Percentiles rank a stretch among this genome's conserved stretches.
These are phyloP conservation scores for Alternaria infectoria DNA, from an alignment of 2,329 filamentous ascomycete species.

Conservation along the genomic window DNA sequence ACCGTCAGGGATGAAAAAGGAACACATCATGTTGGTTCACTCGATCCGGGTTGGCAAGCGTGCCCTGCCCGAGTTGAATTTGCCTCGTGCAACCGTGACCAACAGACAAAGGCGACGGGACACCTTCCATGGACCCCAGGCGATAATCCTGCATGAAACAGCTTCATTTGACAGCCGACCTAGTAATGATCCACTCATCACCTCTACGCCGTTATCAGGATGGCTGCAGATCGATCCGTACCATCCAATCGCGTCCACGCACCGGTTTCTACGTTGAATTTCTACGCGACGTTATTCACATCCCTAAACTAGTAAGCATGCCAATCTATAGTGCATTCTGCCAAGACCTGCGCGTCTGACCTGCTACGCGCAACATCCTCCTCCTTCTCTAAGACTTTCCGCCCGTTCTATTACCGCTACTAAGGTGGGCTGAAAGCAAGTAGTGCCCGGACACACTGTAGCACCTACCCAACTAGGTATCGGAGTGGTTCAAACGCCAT, in stretches of 20 bases:
- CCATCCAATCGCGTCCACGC: constrained; percentile 21
- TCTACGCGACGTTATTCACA: constrained; percentile 27
- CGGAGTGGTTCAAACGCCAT: constrained; percentile 32
- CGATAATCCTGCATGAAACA: constrained; percentile 12
- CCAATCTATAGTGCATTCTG: constrained; percentile 39
- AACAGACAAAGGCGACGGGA: constrained; percentile 1
- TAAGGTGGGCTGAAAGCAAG: constrained; percentile 28
- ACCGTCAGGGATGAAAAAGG: constrained; percentile 14
- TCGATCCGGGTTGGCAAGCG: constrained; percentile 16
- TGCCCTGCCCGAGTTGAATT: constrained; percentile 25
- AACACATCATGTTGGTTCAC: constrained; percentile 17
- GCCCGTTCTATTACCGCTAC: constrained; percentile 30
- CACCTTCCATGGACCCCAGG: constrained; percentile 5
- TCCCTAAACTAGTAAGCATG: constrained; percentile 42
- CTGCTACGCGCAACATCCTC: constrained; percentile 21
- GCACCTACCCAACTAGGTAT: constrained; percentile 41
- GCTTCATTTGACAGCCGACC: constrained; percentile 18
- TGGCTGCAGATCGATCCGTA: constrained; percentile 26
- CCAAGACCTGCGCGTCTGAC: constrained; percentile 33
- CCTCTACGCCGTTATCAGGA: constrained; percentile 11
- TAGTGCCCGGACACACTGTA: constrained; percentile 33
- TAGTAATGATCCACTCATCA: constrained; percentile 18
- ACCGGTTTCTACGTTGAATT: constrained; percentile 20
- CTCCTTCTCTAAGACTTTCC: constrained; percentile 23
- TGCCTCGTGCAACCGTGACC: constrained; percentile 9